A percentile compares a stretch with the other conserved stretches of the same genome.
phyloP scores from a whole-genome alignment of 306 rosid genomes.

The Medicago arabica region DNA sequence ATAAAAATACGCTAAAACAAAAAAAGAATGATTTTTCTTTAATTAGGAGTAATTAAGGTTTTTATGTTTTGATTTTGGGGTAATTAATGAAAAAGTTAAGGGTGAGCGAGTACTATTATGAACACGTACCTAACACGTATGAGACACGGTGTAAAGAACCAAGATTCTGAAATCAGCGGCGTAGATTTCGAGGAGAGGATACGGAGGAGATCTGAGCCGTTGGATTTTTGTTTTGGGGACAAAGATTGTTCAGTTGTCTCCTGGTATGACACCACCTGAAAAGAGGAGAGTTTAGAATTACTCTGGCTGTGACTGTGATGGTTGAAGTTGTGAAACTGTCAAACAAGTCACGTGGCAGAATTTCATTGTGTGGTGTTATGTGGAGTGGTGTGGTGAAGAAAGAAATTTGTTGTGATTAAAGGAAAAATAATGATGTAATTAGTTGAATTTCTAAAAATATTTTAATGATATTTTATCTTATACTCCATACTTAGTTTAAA shows the following conservation, averaged over 20 bases:
- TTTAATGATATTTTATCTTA: too few species aligned
- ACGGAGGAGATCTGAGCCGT: conserved; percentile 39
- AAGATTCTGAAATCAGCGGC: conserved; percentile 36
- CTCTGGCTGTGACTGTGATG: not conserved
- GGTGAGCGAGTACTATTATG: not conserved
- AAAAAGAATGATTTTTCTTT: not conserved
- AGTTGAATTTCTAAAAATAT: too few species aligned
- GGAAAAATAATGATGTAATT: too few species aligned
- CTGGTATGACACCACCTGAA: conserved; percentile 27
- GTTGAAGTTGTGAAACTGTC: not conserved
- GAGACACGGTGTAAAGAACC: conserved; percentile 51
- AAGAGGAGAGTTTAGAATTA: not conserved
- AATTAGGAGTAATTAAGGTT: conserved; percentile 12
- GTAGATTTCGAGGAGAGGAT: conserved; percentile 12
- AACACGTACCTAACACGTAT: conserved; percentile 47
- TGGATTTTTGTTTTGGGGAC: conserved; percentile 15
- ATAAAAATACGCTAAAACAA: conserved; percentile 25
- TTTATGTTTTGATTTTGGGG: conserved; percentile 13
- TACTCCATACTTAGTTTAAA: too few species aligned
- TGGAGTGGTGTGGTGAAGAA: not conserved
- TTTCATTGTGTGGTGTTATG: not conserved
- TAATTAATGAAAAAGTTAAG: conserved; percentile 21
- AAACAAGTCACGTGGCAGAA: not conserved
- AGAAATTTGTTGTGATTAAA: too few species aligned
- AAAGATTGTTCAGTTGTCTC: conserved; percentile 28